Evolutionary conservation across 2,329 filamentous ascomycete genomes (phyloP), one percentile per base, ranked within the genome.

Genomic region (Claviceps pusilla): DNA sequence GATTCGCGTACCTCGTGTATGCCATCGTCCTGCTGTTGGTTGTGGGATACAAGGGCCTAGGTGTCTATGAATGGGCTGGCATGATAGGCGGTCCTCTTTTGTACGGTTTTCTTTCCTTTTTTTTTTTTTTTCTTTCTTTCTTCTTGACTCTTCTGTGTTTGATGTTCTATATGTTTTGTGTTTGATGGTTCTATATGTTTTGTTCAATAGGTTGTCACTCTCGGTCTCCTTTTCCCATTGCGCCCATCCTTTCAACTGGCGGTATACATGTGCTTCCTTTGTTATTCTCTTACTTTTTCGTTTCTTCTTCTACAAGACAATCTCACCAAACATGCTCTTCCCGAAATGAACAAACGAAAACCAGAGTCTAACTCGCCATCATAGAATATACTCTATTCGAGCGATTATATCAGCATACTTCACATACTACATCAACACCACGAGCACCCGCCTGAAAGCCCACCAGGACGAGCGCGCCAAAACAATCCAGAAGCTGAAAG

Each of bases 401-500:
- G 79, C 78, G 35, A 69, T 74, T 4, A 76, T 89, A 51, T 77
- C 83, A 14, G 71, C 78, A 10, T 86, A 86, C 69, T 98, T 88
- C 71, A 86, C 84, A 61, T 94, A 87, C 66, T 87, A 89, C 57
- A 84, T 93, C 62, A 79, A 84, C 28, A 80, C 76, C 16, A 76
- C 87, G 11, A 80, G 85, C 60, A 69, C 75, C 43, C 78, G 84
- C 45, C 76, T 97, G 35, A 85, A 91, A 61, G 79, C 79, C 24
- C 78, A 90, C 41, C 82, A 90, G 63, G 80, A 82, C 53, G 87
- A 96, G 68, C 83, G 91, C 53, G 82, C 87, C 56, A 82, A 82
- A 62, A 95, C 90, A 2, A 97, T 98, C 59, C 86, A 95, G 66
- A 90, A 90, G 70, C 80, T 98, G 58, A 98, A 98, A 71, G 83